A percentile compares a stretch with the other conserved stretches of the same genome.
Conservation (phyloP, 257 asterid species). For the Galeopsis tetrahit region DNA sequence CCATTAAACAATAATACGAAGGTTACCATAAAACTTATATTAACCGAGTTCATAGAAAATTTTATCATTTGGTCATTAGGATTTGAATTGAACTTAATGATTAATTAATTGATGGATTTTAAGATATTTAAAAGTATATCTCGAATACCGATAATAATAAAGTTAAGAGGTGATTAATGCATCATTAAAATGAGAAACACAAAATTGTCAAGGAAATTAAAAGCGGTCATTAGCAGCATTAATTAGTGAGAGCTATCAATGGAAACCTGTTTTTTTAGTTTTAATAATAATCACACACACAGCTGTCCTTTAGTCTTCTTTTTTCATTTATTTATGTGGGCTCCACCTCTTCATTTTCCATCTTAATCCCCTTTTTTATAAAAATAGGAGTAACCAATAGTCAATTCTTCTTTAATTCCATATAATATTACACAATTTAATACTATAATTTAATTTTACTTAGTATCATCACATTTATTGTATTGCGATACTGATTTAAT, state of each 20-base stretch:
- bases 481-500: no score
- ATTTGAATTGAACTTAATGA: no score
- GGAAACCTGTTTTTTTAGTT: constrained; percentile 43
- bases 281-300: constrained; percentile 37
- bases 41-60: no score
- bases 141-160: no score
- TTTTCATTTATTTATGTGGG: constrained; percentile 53
- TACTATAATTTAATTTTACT: neutral
- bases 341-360: neutral
- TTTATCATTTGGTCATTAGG: no score
- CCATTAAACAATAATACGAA: no score
- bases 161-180: no score
- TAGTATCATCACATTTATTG: no score
- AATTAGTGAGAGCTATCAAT: constrained; percentile 49
- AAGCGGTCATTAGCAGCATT: constrained; percentile 52
- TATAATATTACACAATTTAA: neutral
- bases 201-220: constrained; percentile 26
- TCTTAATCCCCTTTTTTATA: neutral
- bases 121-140: no score
- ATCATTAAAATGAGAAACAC: constrained; percentile 9
- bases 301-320: constrained; percentile 60
- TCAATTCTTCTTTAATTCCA: neutral
- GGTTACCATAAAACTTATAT: no score
- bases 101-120: no score
- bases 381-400: neutral